Evolutionary conservation across 257 asterid species (phyloP), one percentile per base, ranked within the genome.

Genomic region (Plantago ovata): DNA sequence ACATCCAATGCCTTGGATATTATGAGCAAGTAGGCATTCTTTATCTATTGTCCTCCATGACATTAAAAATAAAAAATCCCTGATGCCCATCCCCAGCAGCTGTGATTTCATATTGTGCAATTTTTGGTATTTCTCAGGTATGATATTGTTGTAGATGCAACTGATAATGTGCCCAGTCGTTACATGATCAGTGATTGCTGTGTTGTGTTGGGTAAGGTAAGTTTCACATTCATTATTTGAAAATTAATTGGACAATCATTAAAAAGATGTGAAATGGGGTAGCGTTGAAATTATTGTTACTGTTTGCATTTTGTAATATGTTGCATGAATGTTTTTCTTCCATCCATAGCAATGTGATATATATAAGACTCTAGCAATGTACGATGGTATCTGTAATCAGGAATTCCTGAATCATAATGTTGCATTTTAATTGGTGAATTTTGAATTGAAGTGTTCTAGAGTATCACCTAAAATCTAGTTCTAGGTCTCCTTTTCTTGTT

Each of bases 151-250:
- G 76, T 93, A 56, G 98, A 93, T 84, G 97, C 97, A 52, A 93
- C 98, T 14, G 98, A 93, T 64, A 93, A 93, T 67, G 96, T 70
- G 64, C 97, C 95, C 38, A 89, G 96, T 64, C 95, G 98, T 58
- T 93, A 93, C 76, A 80, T 93, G 98, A 93, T 93, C 80, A 89
- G 61, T 13, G 98, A 93, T 74, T 89, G 97, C 73, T 89, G 96
- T 36, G 96, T 84, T 48, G 89, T 86, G 51, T 76, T 89, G 81
- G 84, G 94, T 65, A 93, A 93, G 97, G 98, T 93, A 53, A 71
- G 79, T 70, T 59, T 45, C 19, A 49, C 53, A 64, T 55, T 32
- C 28, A 24, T 61, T 39, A 51, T 64, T 23, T 38, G 44, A 64
- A 33, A 56, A 50, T 42, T 38, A 19, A 40, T 23, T 40, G 19